Evolutionary conservation across 306 rosid genomes (phyloP), one percentile per base, ranked within the genome.

Genomic region (Trifolium pratense): DNA sequence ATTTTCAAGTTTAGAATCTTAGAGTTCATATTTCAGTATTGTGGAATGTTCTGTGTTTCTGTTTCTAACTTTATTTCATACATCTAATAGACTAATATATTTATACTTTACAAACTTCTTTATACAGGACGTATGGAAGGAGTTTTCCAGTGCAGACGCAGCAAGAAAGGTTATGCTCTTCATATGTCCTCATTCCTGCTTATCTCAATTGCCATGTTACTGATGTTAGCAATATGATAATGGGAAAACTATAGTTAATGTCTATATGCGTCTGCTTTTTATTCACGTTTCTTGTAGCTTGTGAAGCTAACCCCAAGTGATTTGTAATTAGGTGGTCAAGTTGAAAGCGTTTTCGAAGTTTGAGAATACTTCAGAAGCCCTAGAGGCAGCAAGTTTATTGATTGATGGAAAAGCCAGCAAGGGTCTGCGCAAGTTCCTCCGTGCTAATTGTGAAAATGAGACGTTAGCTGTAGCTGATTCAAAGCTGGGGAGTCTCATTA

Each of bases 321-420:
- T 14, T 16, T 4, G 31, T 42, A 48, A 32, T 43, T 68, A 94
- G 98, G 88, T 89, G 67, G 96, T 94, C 61, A 84, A 89, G 80
- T 78, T 94, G 83, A 87, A 91, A 82, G 99, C 96, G 1, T 94
- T 94, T 76, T 87, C 91, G 13, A 91, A 91, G 80, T 94, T 91
- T 58, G 97, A 58, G 11, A 58, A 58, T 26, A 58, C 37, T 0
- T 74, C 97, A 17, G 99, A 91, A 70, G 97, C 97, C 56, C 58
- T 88, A 74, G 96, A 94, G 74, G 95, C 97, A 7, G 84, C 96
- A 4, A 87, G 92, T 37, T 78, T 91, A 80, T 48, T 94, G 75
- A 89, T 84, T 5, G 96, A 91, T 43, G 86, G 99, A 60, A 94
- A 91, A 83, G 85, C 97, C 64, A 94, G 93, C 84, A 94, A 94